phyloP scores from a whole-genome alignment of 2,329 filamentous ascomycete species.

The Grosmannia serpens region DNA sequence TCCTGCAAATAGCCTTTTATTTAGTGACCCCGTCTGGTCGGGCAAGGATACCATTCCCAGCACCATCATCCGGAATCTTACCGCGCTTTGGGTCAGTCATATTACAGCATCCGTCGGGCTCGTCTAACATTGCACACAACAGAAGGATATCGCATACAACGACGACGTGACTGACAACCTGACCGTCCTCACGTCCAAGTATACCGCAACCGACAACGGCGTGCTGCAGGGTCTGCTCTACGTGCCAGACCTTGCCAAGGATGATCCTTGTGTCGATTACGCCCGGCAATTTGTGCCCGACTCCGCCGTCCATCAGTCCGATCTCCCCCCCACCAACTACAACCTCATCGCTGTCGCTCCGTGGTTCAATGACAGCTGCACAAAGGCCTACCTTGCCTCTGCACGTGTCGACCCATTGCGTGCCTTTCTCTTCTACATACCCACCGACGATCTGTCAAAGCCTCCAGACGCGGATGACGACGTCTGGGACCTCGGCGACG shows the following conservation, averaged over 20 bases:
- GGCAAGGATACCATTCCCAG: constrained; percentile 37
- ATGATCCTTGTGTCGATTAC: constrained; percentile 50
- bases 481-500: constrained; percentile 61
- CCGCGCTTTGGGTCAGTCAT: constrained; percentile 39
- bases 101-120: not conserved
- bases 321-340: constrained; percentile 59
- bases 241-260: constrained; percentile 55
- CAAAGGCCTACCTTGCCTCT: constrained; percentile 56
- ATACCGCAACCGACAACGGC: constrained; percentile 44
- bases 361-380: constrained; percentile 69
- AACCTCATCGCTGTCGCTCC: constrained; percentile 73
- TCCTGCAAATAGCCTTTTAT: constrained; percentile 34
- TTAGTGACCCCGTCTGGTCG: constrained; percentile 46
- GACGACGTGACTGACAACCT: constrained; percentile 45
- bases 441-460: constrained; percentile 40
- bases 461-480: constrained; percentile 55
- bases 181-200: constrained; percentile 63
- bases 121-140: not conserved
- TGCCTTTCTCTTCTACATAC: constrained; percentile 52
- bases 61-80: constrained; percentile 46
- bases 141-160: constrained; percentile 40
- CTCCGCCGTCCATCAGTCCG: constrained; percentile 61
- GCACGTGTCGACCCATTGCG: constrained; percentile 47
- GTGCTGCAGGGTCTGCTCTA: constrained; percentile 72
- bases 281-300: constrained; percentile 56